Base-by-base conservation (phyloP, 2,329 filamentous ascomycete genomes). In the Aspergillus sp. region DNA sequence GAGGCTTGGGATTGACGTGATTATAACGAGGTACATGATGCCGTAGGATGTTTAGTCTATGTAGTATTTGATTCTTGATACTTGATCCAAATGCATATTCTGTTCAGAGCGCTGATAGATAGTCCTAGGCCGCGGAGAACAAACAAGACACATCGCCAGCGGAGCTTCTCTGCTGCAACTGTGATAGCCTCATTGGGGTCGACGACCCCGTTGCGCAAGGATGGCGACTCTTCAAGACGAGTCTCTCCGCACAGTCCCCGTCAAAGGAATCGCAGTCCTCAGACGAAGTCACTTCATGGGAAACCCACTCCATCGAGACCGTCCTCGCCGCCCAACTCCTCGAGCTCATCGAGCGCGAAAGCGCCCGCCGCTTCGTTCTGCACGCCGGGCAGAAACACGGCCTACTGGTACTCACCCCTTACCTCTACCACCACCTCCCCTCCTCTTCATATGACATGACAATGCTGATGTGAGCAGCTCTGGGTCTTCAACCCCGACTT, bases 401-500 rank as follows among this genome's bases (percentile, higher is more conserved):
- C 10, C 54, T 76, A 4, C 45, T 77, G 50, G 74, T 77, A 66
- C 50, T n/a, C n/a, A n/a, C n/a, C n/a, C n/a, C n/a, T n/a, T n/a
- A n/a, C 67, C 55, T 17, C 9, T 21, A 6, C 29, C n/a, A 6
- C 10, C 23, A 1, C 10, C 4, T 20, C 17, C 2, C 16, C 16
- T 10, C n/a, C 11, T 14, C 14, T 21, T 23, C 5, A 25, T 25
- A 5, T 29, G 5, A 19, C 1, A 25, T 17, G 11, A n/a, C n/a
- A 16, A 19, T 34, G 29, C 29, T 49, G 13, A 52, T 16, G 9
- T 14, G 5, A 23, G 50, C 43, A 81, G 67, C 58, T 85, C 23
- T 86, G 83, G 83, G 72, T 83, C 49, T 86, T 86, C 67, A 83
- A 83, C 6, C 81, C 82, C 0, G 78, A 84, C 53, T 72, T 86